Base-by-base conservation (phyloP, 2,329 filamentous ascomycete species). In the Plectosphaerella plurivora region DNA sequence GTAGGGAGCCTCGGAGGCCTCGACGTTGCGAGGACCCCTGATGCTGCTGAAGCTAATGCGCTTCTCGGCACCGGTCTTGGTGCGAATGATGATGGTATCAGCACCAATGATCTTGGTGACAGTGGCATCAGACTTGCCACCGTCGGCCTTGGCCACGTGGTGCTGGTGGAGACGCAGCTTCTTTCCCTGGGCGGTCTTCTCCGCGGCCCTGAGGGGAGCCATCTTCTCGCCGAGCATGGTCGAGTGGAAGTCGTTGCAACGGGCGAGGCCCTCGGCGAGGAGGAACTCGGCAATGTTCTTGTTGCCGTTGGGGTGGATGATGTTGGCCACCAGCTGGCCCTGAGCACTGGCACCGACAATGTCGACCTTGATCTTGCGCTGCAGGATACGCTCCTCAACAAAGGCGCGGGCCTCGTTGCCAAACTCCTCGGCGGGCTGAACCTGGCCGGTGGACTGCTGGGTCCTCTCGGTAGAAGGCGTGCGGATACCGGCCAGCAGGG, bases 161-260 rank as follows among this genome's bases (percentile, higher is more conserved):
- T 88, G 82, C 68, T 89, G 90, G 78, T 94, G 95, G 15, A 97
- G 67, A 46, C 91, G 89, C 45, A 87, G 78, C 63, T 88, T 87
- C 59, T 82, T 81, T 59, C 84, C 81, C 71, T 91, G 91, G 5
- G 94, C 94, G 53, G 82, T 76, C 68, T 89, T 93, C 74, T 99
- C 94, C 2, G 94, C 92, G 58, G 89, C 83, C 57, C 94, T 85
- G 53, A 97, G 83, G 53, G 81, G 70, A 42, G 87, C 86, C 94
- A 99, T 99, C 62, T 93, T 89, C 48, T 83, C 76, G 45, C 94
- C 94, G 11, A 99, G 82, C 73, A 97, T 79, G 39, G 91, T 95
- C 1, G 93, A 96, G 74, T 99, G 94, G 72, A 94, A 92, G 70
- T 99, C 94, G 58, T 92, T 91, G 75, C 93, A 97, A 63, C 91